phyloP scores from a whole-genome alignment of 352 stramenopile genomes.

The Phytopythium oedochilum region DNA sequence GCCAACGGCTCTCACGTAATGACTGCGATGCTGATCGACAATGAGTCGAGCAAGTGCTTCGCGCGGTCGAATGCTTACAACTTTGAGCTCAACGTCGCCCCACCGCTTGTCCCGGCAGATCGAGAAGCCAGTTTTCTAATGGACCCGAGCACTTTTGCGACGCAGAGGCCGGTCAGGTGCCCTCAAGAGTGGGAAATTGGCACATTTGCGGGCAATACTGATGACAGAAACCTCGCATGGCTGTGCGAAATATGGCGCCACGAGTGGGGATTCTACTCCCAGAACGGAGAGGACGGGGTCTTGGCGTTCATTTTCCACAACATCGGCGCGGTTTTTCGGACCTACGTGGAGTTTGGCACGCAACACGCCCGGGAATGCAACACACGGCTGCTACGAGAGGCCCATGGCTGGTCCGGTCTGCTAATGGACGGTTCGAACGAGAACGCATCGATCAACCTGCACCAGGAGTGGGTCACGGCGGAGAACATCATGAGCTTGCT shows the following conservation, averaged over 20 bases:
- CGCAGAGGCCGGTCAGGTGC: conserved; percentile 18
- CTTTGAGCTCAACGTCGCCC: conserved; percentile 9
- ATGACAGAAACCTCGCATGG: conserved; percentile 21
- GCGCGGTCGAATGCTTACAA: conserved; percentile 12
- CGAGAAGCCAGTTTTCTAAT: conserved; percentile 13
- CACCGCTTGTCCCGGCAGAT: neutral
- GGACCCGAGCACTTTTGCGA: conserved; percentile 12
- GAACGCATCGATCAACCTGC: conserved; percentile 41
- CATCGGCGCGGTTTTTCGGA: conserved; percentile 24
- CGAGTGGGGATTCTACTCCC: conserved; percentile 58
- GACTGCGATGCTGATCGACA: conserved; percentile 37
- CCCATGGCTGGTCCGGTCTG: conserved; percentile 44
- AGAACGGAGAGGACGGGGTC: conserved; percentile 73
- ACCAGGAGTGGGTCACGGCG: conserved; percentile 51
- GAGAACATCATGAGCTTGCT: conserved; percentile 65
- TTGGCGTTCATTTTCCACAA: conserved; percentile 51
- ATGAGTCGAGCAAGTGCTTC: conserved; percentile 34
- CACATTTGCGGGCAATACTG: conserved; percentile 2
- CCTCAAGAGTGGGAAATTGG: conserved; percentile 2
- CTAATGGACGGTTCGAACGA: conserved; percentile 52
- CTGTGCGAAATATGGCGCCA: conserved; percentile 57
- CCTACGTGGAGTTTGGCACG: conserved; percentile 69
- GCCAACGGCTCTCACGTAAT: conserved; percentile 19
- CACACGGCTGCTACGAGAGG: conserved; percentile 45
- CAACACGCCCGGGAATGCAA: conserved; percentile 57